Percentiles rank a stretch among this genome's conserved stretches.
Conservation (phyloP, 345 rosid genomes). For the Syzygium grande region DNA sequence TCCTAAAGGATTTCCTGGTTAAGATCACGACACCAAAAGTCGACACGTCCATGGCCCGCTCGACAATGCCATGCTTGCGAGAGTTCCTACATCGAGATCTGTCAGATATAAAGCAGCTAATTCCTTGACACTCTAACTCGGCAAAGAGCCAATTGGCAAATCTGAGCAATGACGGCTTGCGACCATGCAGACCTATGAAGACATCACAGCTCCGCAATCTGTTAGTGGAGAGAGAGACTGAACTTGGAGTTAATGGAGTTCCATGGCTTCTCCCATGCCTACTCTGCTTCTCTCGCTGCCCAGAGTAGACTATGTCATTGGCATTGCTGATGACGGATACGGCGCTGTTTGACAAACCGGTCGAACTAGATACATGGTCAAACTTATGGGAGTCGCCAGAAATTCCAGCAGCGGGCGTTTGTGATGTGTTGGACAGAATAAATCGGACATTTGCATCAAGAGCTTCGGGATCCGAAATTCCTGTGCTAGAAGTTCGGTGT, state of each 20-base stretch:
- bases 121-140: constrained; percentile 88
- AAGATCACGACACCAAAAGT: constrained; percentile 77
- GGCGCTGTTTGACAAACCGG: constrained; percentile 35
- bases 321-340: constrained; percentile 26
- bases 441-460: constrained; percentile 20
- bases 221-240: constrained; percentile 56
- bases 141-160: constrained; percentile 87
- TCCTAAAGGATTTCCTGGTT: constrained; percentile 73
- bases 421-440: constrained; percentile 27
- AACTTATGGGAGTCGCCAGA: constrained; percentile 34
- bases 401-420: constrained; percentile 16
- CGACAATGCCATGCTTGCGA: constrained; percentile 51
- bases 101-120: constrained; percentile 81
- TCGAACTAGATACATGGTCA: constrained; percentile 32
- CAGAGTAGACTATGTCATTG: constrained; percentile 18
- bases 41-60: constrained; percentile 80
- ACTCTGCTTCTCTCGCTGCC: constrained; percentile 23
- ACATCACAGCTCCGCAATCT: constrained; percentile 76
- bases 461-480: constrained; percentile 38
- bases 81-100: constrained; percentile 71
- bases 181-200: constrained; percentile 74
- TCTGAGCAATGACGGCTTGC: constrained; percentile 64
- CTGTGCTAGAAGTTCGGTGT: constrained; percentile 46
- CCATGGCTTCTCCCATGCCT: constrained; percentile 32
- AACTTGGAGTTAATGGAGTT: constrained; percentile 29